Percentiles rank a stretch among this genome's conserved stretches.
phyloP scores from a whole-genome alignment of 2,329 filamentous ascomycete genomes.

The Hawksworthiomyces lignivorus region DNA sequence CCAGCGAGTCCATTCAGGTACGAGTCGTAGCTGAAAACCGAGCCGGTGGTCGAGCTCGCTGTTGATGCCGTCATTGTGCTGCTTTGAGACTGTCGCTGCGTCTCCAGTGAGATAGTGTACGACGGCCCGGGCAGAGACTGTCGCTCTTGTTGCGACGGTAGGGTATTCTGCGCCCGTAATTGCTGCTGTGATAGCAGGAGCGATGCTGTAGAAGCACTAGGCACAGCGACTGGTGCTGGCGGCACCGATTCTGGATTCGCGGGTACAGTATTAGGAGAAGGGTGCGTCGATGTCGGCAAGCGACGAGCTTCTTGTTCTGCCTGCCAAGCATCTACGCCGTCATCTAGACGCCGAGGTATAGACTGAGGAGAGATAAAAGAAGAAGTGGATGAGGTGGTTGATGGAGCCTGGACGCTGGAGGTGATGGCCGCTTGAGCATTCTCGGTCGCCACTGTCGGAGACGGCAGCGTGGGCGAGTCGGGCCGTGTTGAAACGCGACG shows the following conservation, averaged over 20 bases:
- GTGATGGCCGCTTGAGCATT: too few relatives aligned
- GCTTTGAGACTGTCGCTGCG: slow-evolving; percentile 10
- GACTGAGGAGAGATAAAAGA: neutral
- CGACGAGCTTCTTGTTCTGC: slow-evolving; percentile 3
- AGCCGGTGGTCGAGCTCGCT: slow-evolving; percentile 8
- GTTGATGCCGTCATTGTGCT: slow-evolving; percentile 15
- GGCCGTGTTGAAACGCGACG: slow-evolving; percentile 12
- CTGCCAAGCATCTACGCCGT: slow-evolving; percentile 10
- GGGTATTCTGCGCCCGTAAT: neutral
- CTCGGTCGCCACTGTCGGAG: neutral
- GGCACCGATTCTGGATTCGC: neutral
- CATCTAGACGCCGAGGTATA: slow-evolving; percentile 4
- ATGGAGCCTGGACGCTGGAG: neutral
- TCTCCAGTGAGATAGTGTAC: neutral
- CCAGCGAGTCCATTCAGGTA: neutral
- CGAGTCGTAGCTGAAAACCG: slow-evolving; percentile 12
- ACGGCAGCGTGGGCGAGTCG: slow-evolving; percentile 17
- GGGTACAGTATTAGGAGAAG: neutral
- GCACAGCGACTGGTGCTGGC: neutral
- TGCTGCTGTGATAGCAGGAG: slow-evolving; percentile 1
- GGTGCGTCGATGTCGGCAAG: neutral
- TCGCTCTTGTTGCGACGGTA: neutral
- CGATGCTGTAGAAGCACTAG: slow-evolving; percentile 1
- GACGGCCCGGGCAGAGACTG: neutral
- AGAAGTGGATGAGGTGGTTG: slow-evolving; percentile 1